These are phyloP conservation scores for Dillenia suffruticosa DNA, from an alignment of 164 flowering plant genomes.

Conservation along the genomic window DNA sequence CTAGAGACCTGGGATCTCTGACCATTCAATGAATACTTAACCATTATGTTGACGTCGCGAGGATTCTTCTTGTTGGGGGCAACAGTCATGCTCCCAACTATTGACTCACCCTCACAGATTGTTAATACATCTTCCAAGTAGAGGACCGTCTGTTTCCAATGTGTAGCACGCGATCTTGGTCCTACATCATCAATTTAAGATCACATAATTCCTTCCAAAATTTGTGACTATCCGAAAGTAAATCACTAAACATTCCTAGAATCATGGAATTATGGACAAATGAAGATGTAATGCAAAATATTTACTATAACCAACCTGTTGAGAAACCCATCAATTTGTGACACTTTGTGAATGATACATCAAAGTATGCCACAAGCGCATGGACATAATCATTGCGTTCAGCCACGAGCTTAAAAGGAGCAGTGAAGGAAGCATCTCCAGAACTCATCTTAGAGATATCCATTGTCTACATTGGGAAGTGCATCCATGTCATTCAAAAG, in stretches of 20 bases:
- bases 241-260: no score
- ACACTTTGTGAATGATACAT: conserved; percentile 87
- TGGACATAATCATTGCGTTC: conserved; percentile 89
- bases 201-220: no score
- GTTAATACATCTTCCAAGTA: conserved; percentile 93
- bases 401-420: conserved; percentile 92
- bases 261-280: background rate
- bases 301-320: conserved; percentile 50
- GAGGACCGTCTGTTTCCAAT: conserved; percentile 96
- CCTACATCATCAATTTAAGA: conserved; percentile 40
- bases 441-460: conserved; percentile 91
- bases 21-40: conserved; percentile 76
- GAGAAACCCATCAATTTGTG: conserved; percentile 92
- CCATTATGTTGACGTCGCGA: conserved; percentile 81
- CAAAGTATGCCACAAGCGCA: conserved; percentile 96
- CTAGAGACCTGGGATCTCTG: conserved; percentile 51
- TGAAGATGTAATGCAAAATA: conserved; percentile 1
- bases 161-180: conserved; percentile 82
- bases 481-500: background rate
- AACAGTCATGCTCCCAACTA: conserved; percentile 80
- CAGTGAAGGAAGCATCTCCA: conserved; percentile 93
- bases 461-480: conserved; percentile 64
- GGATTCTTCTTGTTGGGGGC: conserved; percentile 89
- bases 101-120: conserved; percentile 78
- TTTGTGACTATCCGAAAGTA: background rate